These are phyloP conservation scores for Sphagnum tenellum DNA, from an alignment of 225 moss, liverwort and hornwort genomes.

Conservation along the genomic window DNA sequence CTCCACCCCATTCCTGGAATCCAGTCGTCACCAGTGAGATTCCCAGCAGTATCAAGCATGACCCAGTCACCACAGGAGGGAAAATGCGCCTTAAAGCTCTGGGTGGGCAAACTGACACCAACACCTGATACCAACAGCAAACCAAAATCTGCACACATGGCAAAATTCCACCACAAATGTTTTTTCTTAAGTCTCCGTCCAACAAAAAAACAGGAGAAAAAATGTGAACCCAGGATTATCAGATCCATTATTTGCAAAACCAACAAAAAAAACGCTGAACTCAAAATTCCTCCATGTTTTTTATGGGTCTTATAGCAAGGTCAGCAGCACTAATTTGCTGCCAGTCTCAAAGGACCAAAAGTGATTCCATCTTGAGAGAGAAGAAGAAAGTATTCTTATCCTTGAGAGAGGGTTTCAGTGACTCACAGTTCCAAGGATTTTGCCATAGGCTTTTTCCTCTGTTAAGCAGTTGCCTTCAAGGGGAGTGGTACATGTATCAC, in stretches of 20 bases:
- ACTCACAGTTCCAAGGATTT: constrained; percentile 84
- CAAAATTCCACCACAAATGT: too few species aligned
- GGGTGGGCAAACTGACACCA: constrained; percentile 52
- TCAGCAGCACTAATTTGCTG: too few species aligned
- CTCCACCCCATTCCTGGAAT: constrained; percentile 85
- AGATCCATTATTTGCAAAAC: too few species aligned
- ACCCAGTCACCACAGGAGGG: constrained; percentile 87
- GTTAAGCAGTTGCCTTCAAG: constrained; percentile 40
- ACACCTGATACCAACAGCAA: constrained; percentile 68
- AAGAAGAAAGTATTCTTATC: too few species aligned
- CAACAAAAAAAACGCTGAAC: too few species aligned
- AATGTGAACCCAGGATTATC: too few species aligned
- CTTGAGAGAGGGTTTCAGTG: not conserved
- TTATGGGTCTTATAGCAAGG: too few species aligned
- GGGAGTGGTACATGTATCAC: constrained; percentile 28
- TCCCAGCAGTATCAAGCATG: constrained; percentile 77
- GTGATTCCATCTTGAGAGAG: too few species aligned
- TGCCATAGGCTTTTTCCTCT: constrained; percentile 65
- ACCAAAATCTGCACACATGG: constrained; percentile 24
- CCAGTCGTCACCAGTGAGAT: constrained; percentile 53
- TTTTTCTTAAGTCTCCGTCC: too few species aligned
- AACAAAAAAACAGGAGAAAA: too few species aligned
- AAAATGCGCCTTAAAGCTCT: constrained; percentile 56
- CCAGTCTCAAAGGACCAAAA: too few species aligned
- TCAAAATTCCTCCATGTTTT: too few species aligned